Evolutionary conservation across 257 asterid species (phyloP).

Genomic region (Rhazya stricta): DNA sequence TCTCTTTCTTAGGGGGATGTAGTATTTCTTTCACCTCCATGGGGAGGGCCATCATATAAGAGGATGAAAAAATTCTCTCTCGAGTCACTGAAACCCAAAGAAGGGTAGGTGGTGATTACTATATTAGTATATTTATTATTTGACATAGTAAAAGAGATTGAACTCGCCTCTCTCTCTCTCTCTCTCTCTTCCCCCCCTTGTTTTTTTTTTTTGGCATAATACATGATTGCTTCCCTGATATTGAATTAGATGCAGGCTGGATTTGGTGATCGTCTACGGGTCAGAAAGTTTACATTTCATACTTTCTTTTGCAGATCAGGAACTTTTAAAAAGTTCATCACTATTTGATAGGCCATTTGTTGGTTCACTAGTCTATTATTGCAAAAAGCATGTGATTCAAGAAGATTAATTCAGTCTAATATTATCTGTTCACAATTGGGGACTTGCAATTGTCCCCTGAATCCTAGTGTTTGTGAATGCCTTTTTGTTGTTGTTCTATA

Average conservation of each 20-base stretch:
- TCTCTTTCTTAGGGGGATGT: conserved; percentile 62
- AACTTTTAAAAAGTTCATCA: neutral
- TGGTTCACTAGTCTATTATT: neutral
- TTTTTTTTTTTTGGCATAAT: neutral
- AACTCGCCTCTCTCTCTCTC: neutral
- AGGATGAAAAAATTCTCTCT: conserved; percentile 47
- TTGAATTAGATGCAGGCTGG: neutral
- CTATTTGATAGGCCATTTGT: neutral
- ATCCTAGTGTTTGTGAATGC: too few relatives aligned
- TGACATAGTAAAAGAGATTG: neutral
- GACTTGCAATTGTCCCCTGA: neutral
- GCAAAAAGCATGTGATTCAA: neutral
- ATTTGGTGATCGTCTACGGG: neutral
- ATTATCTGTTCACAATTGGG: neutral
- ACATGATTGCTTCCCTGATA: neutral
- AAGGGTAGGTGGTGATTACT: conserved; percentile 52
- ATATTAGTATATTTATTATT: conserved; percentile 1
- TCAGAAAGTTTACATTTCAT: neutral
- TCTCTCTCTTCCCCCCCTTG: neutral
- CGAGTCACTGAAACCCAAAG: conserved; percentile 68
- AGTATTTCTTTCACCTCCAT: conserved; percentile 89
- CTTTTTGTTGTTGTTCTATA: neutral
- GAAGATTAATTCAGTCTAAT: neutral
- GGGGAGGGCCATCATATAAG: conserved; percentile 93
- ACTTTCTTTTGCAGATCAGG: neutral